These are phyloP conservation scores for Castanospermum australe DNA, from an alignment of 306 rosid genomes.

Conservation along the genomic window DNA sequence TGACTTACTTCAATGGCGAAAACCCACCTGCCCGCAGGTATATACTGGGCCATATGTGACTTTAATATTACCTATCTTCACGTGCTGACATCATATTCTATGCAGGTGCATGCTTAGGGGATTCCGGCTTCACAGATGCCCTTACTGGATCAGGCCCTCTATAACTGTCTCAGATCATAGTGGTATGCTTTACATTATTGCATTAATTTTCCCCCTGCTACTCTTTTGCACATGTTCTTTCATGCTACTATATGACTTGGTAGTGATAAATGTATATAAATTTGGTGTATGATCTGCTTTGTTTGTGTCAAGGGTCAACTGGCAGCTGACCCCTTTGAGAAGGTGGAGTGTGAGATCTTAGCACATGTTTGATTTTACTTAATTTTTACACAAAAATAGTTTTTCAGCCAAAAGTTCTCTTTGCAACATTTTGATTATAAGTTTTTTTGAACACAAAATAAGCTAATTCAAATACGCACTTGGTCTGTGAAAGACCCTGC, in stretches of 20 bases:
- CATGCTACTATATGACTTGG: not conserved
- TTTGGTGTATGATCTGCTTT: constrained; percentile 14
- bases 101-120: constrained; percentile 98
- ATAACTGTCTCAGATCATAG: constrained; percentile 89
- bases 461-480: too few relatives aligned
- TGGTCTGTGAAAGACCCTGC: constrained; percentile 16
- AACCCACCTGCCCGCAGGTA: constrained; percentile 95
- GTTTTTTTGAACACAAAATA: too few relatives aligned
- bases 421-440: too few relatives aligned
- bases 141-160: constrained; percentile 97
- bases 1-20: constrained; percentile 91
- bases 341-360: not conserved
- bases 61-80: constrained; percentile 5
- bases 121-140: constrained; percentile 95
- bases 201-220: constrained; percentile 8
- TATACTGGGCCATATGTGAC: constrained; percentile 11
- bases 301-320: constrained; percentile 14
- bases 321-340: constrained; percentile 10
- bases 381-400: too few relatives aligned
- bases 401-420: too few relatives aligned
- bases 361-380: too few relatives aligned
- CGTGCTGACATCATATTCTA: constrained; percentile 28
- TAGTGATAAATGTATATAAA: not conserved
- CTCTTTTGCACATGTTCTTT: not conserved
- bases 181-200: constrained; percentile 54